Evolutionary conservation across 208 protist species (phyloP), one percentile per base, ranked within the genome.

Genomic region (Naegleria fowleri): DNA sequence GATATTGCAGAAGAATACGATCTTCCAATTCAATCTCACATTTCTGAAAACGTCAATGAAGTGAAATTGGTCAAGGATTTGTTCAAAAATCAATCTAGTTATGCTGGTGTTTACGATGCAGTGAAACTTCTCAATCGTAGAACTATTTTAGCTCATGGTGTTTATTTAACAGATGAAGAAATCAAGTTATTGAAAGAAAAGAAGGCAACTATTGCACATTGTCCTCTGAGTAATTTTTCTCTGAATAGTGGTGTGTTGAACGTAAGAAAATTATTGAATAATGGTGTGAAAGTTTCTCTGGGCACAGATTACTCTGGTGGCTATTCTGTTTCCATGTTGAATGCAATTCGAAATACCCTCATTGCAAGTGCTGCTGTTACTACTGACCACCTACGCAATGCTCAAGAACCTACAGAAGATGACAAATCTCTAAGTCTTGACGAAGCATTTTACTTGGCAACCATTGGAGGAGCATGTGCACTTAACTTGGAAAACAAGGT

Each of bases 261-360:
- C 9, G 86, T 98, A 11, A 88, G 91, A 48, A 93, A 93, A 90
- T 93, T 95, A 52, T 91, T 97, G 41, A 90, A 96, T 33, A 93
- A 91, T 41, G 94, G 94, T 36, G 39, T 98, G 29, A 96, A 96
- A 51, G 97, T 98, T 3, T 95, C 96, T 16, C 93, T 99, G 59
- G 98, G 97, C 5, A 99, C 98, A 0, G 98, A 99, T 92, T 94
- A 98, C 25, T 94, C 96, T 39, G 98, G 97, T 67, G 98, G 98
- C 16, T 95, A 94, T 48, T 94, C 91, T 59, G 91, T 95, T 29
- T 98, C 96, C 16, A 94, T 98, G 55, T 94, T 98, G 36, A 93
- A 96, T 36, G 92, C 94, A 39, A 96, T 97, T 91, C 95, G 96
- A 90, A 91, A 96, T 89, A 93, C 95, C 13, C 67, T 98, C 38